A percentile compares a stretch with the other conserved stretches of the same genome.
Evolutionary conservation across 495 filamentous ascomycete genomes (phyloP).

Genomic region (Letharia lupina): DNA sequence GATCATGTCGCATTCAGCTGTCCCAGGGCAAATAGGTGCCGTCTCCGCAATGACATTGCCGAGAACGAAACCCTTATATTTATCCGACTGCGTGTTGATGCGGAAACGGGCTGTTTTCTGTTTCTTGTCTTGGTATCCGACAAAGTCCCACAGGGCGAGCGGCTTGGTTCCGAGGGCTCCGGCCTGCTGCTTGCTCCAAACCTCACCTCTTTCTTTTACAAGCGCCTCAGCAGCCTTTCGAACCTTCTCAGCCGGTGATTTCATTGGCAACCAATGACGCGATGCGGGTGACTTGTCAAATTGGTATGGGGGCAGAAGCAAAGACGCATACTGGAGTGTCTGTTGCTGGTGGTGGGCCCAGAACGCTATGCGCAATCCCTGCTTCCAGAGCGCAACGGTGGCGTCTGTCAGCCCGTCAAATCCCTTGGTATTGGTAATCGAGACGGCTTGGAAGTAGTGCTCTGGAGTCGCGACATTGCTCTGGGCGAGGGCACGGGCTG

Average conservation of each 20-base stretch:
- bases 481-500: slow-evolving; percentile 8
- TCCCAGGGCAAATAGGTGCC: too few relatives aligned
- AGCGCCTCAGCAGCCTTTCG: not conserved
- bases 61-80: too few relatives aligned
- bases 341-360: slow-evolving; percentile 23
- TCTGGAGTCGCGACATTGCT: slow-evolving; percentile 9
- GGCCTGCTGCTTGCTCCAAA: slow-evolving; percentile 4
- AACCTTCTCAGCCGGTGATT: slow-evolving; percentile 13
- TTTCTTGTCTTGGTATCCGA: too few relatives aligned
- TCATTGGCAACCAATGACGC: slow-evolving; percentile 9
- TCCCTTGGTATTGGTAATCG: slow-evolving; percentile 13
- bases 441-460: slow-evolving; percentile 20
- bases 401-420: slow-evolving; percentile 16
- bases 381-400: slow-evolving; percentile 23
- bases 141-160: too few relatives aligned
- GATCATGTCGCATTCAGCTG: too few relatives aligned
- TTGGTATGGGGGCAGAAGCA: slow-evolving; percentile 38
- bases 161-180: slow-evolving; percentile 2
- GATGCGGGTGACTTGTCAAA: slow-evolving; percentile 29
- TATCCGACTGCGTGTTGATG: too few relatives aligned
- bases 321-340: slow-evolving; percentile 19
- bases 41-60: too few relatives aligned
- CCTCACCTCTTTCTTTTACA: slow-evolving; percentile 4
- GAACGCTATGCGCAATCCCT: slow-evolving; percentile 17
- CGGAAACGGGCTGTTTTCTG: too few relatives aligned